A percentile compares a stretch with the other conserved stretches of the same genome.
These are phyloP conservation scores for Trifolium fragiferum DNA, from an alignment of 306 rosid genomes.

Conservation along the genomic window DNA sequence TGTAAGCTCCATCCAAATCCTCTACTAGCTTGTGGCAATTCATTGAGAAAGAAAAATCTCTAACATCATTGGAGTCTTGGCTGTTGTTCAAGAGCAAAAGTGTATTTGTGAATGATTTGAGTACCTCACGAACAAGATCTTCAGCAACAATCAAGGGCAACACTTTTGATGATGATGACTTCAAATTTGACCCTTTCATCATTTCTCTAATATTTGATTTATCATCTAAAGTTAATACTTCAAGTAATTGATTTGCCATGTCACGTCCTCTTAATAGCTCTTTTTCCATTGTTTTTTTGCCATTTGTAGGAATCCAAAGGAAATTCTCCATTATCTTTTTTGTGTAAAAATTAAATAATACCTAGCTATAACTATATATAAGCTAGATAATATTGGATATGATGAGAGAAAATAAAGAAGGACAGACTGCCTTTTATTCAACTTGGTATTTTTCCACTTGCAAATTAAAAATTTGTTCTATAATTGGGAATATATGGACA, in stretches of 20 bases:
- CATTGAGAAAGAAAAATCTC: background rate
- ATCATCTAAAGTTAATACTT: constrained; percentile 21
- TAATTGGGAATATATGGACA: background rate
- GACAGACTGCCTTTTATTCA: background rate
- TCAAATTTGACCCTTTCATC: background rate
- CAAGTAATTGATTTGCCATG: constrained; percentile 39
- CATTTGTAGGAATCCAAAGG: background rate
- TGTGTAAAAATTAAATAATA: background rate
- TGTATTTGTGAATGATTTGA: constrained; percentile 37
- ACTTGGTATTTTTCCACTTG: background rate
- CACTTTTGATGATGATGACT: background rate
- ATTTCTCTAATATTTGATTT: background rate
- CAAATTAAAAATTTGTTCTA: background rate
- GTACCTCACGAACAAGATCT: constrained; percentile 35
- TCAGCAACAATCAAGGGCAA: constrained; percentile 9
- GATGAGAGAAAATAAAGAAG: background rate
- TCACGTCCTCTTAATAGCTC: constrained; percentile 43
- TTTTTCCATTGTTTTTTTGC: constrained; percentile 25
- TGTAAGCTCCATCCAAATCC: constrained; percentile 9
- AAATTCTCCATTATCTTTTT: constrained; percentile 31
- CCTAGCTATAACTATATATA: background rate
- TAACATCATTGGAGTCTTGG: background rate
- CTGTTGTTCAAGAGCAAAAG: constrained; percentile 29
- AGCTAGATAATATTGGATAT: background rate
- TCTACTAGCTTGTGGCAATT: background rate